Evolutionary conservation across 2,329 filamentous ascomycete genomes (phyloP), one percentile per base, ranked within the genome.

Genomic region (Aspergillus melleus): DNA sequence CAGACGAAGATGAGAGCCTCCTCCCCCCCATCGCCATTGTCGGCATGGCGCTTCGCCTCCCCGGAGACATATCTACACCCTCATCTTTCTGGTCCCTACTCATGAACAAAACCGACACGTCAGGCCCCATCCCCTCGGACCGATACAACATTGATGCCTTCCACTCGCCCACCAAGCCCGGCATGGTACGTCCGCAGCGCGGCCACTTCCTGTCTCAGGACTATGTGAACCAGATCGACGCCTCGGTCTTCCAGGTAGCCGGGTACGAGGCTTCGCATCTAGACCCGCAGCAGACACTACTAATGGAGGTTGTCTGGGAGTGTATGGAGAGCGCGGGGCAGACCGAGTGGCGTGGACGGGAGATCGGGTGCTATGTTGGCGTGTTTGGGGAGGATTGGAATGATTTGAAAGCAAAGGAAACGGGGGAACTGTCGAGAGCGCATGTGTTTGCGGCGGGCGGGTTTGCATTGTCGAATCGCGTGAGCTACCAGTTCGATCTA

Each of bases 301-400:
- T 74, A 0, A 58, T 76, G 0, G 73, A 76, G 47, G 65, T 72
- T 4, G 61, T 65, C 1, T 68, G 63, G 24, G 73, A 75, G 44
- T 69, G 65, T 12, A 36, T 76, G 2, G 72, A 75, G 29, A 68
- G 65, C 51, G 67, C 60, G 1, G 68, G 72, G 14, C 44, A 72
- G 49, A 47, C 58, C 10, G n/a, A 63, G 29, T 70, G 68, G 65
- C 24, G 61, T 14, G 72, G 76, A 11, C 60, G 62, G 20, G 64
- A 71, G 22, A 67, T 69, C 8, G 70, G 73, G 0, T 67, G 61
- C 53, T 68, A 55, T 46, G 62, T 69, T 3, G 66, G 62, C 1
- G 53, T 55, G 1, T 68, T 61, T 39, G 62, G 64, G 1, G 63
- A 62, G 20, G 63, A 69, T 54, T 66, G 65, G 64, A 9, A 46